Percentiles rank a stretch among this genome's conserved stretches.
These are phyloP conservation scores for Fraxinus nigra DNA, from an alignment of 305 asterid species.

Conservation along the genomic window DNA sequence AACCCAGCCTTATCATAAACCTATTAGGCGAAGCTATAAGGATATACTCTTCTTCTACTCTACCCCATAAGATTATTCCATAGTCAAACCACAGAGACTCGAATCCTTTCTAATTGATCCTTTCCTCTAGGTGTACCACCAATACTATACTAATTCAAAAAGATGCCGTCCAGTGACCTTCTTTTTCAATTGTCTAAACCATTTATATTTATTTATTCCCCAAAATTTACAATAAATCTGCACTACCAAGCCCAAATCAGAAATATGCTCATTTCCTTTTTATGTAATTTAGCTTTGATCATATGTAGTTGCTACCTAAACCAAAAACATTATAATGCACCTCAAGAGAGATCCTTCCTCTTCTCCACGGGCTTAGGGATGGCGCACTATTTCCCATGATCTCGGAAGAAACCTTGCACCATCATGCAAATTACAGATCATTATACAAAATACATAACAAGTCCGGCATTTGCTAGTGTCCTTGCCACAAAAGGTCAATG, in stretches of 20 bases:
- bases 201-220: neutral
- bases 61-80: neutral
- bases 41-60: neutral
- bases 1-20: neutral
- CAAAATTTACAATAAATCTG: neutral
- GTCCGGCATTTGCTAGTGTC: neutral
- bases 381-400: neutral
- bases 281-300: neutral
- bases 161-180: neutral
- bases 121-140: neutral
- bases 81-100: neutral
- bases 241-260: neutral
- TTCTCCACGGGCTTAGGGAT: neutral
- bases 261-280: neutral
- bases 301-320: neutral
- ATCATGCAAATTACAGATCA: neutral
- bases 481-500: neutral
- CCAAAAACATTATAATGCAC: neutral
- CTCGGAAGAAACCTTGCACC: neutral
- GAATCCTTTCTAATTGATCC: constrained; percentile 5
- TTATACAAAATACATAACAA: neutral
- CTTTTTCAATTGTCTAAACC: neutral
- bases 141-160: neutral
- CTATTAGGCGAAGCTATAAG: neutral
- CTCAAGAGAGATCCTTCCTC: neutral